Percentiles rank a stretch among this genome's conserved stretches.
Conservation (phyloP, 441 rosid genomes). For the Aleurites moluccanus region DNA sequence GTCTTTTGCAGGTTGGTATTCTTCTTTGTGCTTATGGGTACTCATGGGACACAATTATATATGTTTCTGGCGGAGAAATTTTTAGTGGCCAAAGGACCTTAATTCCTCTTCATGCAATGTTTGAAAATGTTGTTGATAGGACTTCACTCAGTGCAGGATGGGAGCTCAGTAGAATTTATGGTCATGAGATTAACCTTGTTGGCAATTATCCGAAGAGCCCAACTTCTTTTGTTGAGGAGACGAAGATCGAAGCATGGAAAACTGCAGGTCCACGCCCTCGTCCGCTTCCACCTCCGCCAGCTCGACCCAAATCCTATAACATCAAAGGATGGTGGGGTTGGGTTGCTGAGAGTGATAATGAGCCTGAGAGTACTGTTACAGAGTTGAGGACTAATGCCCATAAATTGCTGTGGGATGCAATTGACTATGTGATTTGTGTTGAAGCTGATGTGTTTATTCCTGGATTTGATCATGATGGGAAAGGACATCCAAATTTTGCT, state of each 20-base stretch:
- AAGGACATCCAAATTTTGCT: constrained; percentile 91
- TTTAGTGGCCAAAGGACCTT: constrained; percentile 93
- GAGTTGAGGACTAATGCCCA: constrained; percentile 98
- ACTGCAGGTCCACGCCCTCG: constrained; percentile 81
- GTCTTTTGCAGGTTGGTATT: constrained; percentile 67
- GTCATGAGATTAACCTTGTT: constrained; percentile 70
- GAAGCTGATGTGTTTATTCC: constrained; percentile 95
- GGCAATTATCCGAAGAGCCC: constrained; percentile 43
- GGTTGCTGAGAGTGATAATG: constrained; percentile 99
- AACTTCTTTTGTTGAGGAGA: constrained; percentile 55
- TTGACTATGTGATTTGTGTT: constrained; percentile 76
- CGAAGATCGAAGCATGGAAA: constrained; percentile 59
- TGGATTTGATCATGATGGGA: constrained; percentile 88
- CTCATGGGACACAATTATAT: constrained; percentile 80
- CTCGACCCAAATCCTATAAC: constrained; percentile 84
- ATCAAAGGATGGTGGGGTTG: constrained; percentile 99
- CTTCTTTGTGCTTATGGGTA: constrained; percentile 94
- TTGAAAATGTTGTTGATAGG: constrained; percentile 90
- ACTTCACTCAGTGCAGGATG: constrained; percentile 82
- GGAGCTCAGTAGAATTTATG: constrained; percentile 89
- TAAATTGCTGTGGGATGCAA: constrained; percentile 92
- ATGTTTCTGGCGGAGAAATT: constrained; percentile 92
- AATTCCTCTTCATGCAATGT: constrained; percentile 86
- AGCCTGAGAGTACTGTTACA: constrained; percentile 92
- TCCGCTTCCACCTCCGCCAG: constrained; percentile 92